Conservation (phyloP, 306 rosid species). For the Fagus crenata region DNA sequence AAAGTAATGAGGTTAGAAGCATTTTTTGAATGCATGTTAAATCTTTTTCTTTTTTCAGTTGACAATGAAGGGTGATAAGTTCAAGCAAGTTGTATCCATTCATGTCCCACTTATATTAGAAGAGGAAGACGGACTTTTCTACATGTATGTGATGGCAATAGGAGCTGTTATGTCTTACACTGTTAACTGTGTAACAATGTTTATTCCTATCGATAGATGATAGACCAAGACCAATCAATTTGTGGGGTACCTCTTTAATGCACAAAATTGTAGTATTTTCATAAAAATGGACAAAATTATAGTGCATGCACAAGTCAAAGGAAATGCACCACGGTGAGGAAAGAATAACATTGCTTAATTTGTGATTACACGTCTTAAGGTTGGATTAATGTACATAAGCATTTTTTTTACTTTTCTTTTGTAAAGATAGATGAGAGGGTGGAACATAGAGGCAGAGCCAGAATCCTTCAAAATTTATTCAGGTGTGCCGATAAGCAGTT, state of each 20-base stretch:
- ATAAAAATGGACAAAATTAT: constrained; percentile 2
- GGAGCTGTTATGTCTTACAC: constrained; percentile 16
- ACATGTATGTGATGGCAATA: constrained; percentile 11
- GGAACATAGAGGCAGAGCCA: too few relatives aligned
- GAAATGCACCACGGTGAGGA: neutral
- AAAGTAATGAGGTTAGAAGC: neutral
- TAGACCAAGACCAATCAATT: constrained; percentile 6
- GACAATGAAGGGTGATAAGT: neutral
- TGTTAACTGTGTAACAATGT: constrained; percentile 21
- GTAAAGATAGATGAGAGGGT: too few relatives aligned
- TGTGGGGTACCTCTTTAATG: constrained; percentile 2
- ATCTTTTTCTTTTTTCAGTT: neutral
- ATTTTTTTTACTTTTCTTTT: too few relatives aligned
- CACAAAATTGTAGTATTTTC: neutral
- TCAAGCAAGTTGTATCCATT: neutral
- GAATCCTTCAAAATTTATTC: too few relatives aligned
- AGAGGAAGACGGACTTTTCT: neutral
- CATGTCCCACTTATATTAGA: neutral
- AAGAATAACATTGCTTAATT: neutral
- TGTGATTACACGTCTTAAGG: too few relatives aligned
- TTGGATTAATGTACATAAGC: too few relatives aligned
- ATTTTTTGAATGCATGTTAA: neutral
- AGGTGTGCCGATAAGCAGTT: too few relatives aligned
- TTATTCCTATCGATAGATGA: constrained; percentile 15
- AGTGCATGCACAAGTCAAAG: neutral